phyloP scores from a whole-genome alignment of 495 filamentous ascomycete genomes.

The Aeminium ludgeri region DNA sequence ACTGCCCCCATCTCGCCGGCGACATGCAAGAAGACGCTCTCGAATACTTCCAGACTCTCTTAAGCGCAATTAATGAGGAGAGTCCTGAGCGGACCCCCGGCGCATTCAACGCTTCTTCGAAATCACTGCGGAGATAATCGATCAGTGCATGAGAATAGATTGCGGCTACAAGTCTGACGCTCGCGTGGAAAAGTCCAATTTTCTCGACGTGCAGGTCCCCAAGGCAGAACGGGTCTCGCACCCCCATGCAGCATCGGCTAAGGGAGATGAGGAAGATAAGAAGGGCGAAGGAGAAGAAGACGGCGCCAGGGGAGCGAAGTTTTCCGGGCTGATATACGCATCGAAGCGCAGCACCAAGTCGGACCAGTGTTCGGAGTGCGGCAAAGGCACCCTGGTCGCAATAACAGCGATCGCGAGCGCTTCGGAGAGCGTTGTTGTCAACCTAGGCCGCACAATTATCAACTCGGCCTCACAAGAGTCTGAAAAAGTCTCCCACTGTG shows the following conservation, averaged over 20 bases:
- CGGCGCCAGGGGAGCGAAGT: background rate
- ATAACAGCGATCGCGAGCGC: background rate
- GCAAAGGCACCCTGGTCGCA: background rate
- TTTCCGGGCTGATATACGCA: background rate
- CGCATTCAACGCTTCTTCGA: conserved; percentile 2
- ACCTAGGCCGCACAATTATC: background rate
- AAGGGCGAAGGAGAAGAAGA: background rate
- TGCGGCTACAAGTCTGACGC: background rate
- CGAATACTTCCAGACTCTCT: conserved; percentile 1
- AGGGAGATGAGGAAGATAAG: background rate
- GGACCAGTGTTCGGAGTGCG: background rate
- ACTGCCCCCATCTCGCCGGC: background rate
- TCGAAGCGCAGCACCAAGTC: background rate
- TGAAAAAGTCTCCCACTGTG: background rate
- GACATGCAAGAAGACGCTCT: conserved; percentile 7
- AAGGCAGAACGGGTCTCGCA: background rate
- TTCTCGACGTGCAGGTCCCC: conserved; percentile 1
- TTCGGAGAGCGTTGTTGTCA: background rate
- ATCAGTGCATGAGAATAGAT: background rate
- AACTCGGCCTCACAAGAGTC: background rate
- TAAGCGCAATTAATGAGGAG: background rate
- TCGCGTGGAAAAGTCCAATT: background rate
- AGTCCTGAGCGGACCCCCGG: background rate
- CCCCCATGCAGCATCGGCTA: too few relatives aligned
- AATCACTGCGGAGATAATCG: background rate